These are phyloP conservation scores for Leishmania aethiopica DNA, from an alignment of 208 protist species.

Conservation along the genomic window DNA sequence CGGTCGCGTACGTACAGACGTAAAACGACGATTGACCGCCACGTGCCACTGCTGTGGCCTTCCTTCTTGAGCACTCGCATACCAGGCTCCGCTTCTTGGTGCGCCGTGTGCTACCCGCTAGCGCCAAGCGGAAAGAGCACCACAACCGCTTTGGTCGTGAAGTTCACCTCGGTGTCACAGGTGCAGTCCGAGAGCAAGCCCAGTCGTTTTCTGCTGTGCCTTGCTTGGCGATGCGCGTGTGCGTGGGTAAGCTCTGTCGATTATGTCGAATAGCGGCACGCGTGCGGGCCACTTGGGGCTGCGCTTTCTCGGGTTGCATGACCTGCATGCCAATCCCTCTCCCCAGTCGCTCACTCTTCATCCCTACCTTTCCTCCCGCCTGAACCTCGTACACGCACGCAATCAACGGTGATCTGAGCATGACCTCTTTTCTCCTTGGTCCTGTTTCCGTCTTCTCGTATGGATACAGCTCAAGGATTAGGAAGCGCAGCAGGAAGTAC, in stretches of 20 bases:
- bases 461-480: neutral
- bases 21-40: neutral
- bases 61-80: neutral
- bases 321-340: neutral
- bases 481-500: neutral
- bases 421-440: neutral
- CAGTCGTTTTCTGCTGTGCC: neutral
- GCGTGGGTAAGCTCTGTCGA: neutral
- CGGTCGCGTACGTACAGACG: neutral
- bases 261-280: neutral
- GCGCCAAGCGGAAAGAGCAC: neutral
- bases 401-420: neutral
- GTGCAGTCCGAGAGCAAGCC: neutral
- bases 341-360: neutral
- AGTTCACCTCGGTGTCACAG: neutral
- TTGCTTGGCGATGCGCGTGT: neutral
- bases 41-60: neutral
- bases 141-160: neutral
- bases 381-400: neutral
- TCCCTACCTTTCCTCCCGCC: neutral
- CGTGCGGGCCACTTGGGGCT: neutral
- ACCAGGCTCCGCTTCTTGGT: neutral
- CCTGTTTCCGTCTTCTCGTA: neutral
- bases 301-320: neutral
- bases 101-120: neutral